Evolutionary conservation across 2,329 filamentous ascomycete species (phyloP).

Genomic region (Talaromyces verruculosus): DNA sequence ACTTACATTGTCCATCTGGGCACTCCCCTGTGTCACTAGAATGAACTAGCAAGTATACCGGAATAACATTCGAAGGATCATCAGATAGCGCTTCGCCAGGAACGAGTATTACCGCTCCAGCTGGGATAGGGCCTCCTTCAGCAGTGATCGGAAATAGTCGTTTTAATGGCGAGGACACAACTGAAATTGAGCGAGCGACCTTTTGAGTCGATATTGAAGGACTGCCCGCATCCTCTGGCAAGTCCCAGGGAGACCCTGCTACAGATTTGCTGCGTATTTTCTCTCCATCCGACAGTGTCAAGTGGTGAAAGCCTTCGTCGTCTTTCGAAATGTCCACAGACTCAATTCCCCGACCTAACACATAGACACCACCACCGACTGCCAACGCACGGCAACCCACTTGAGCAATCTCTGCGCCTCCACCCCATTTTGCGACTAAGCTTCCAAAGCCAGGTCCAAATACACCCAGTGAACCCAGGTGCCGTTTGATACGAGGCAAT

Average conservation of each 20-base stretch:
- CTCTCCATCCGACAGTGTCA: slow-evolving; percentile 41
- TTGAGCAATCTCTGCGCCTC: slow-evolving; percentile 83
- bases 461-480: slow-evolving; percentile 80
- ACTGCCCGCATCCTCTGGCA: slow-evolving; percentile 28
- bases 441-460: slow-evolving; percentile 89
- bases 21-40: slow-evolving; percentile 93
- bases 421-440: slow-evolving; percentile 90
- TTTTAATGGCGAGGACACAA: slow-evolving; percentile 66
- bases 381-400: slow-evolving; percentile 87
- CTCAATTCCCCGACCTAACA: slow-evolving; percentile 70
- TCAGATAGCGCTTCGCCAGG: slow-evolving; percentile 34
- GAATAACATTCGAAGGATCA: slow-evolving; percentile 36
- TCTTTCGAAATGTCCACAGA: slow-evolving; percentile 26
- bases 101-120: slow-evolving; percentile 57
- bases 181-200: slow-evolving; percentile 63
- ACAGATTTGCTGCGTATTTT: slow-evolving; percentile 38
- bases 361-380: slow-evolving; percentile 87
- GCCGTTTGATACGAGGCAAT: slow-evolving; percentile 70
- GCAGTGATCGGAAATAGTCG: slow-evolving; percentile 67
- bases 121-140: slow-evolving; percentile 74
- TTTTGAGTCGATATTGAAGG: slow-evolving; percentile 30
- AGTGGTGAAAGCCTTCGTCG: slow-evolving; percentile 27
- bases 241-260: slow-evolving; percentile 41
- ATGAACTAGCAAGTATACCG: slow-evolving; percentile 67
- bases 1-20: slow-evolving; percentile 85